Percentiles rank a stretch among this genome's conserved stretches.
phyloP scores from a whole-genome alignment of 345 rosid species.

The Iberis pinnata region DNA sequence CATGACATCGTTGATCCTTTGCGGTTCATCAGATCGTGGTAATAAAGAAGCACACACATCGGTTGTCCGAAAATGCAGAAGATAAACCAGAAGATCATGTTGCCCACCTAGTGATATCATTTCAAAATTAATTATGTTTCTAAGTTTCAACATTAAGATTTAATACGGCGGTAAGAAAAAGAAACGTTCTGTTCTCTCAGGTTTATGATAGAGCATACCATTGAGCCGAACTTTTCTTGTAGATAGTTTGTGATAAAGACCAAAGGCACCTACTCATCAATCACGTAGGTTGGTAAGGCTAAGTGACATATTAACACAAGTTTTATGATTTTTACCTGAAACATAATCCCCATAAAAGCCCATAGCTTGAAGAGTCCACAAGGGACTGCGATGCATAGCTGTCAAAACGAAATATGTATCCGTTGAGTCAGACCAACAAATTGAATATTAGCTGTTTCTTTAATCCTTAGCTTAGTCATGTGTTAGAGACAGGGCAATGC shows the following conservation, averaged over 20 bases:
- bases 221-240: constrained; percentile 67
- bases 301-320: background rate
- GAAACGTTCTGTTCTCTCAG: background rate
- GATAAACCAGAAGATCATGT: constrained; percentile 88
- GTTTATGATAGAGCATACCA: constrained; percentile 47
- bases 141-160: background rate
- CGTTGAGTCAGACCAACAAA: background rate
- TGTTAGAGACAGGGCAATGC: constrained; percentile 3
- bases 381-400: constrained; percentile 96
- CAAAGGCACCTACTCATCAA: constrained; percentile 63
- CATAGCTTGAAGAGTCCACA: constrained; percentile 86
- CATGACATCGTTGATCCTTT: constrained; percentile 33
- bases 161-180: background rate
- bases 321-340: constrained; percentile 54
- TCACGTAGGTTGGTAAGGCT: constrained; percentile 3
- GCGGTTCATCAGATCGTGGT: constrained; percentile 93
- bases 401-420: constrained; percentile 4
- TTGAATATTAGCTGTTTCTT: background rate
- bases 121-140: constrained; percentile 2
- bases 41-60: constrained; percentile 84
- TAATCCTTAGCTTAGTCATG: background rate
- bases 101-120: constrained; percentile 65
- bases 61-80: constrained; percentile 98
- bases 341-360: constrained; percentile 95
- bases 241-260: constrained; percentile 69